Evolutionary conservation across 805 yeast species (phyloP), one percentile per base, ranked within the genome.

Genomic region (Diddensiella transvaalensis): DNA sequence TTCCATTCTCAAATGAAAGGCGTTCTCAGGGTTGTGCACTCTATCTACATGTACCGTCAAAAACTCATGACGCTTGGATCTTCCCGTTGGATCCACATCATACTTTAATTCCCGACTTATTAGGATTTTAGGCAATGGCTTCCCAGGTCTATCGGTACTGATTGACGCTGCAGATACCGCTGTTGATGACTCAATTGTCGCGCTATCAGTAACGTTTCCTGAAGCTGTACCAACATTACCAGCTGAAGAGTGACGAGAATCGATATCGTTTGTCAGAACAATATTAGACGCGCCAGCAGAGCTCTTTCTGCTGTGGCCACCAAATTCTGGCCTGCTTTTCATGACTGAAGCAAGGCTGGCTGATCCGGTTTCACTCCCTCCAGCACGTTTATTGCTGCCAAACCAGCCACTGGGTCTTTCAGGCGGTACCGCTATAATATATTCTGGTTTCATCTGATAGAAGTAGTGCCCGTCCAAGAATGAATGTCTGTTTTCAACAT

Each of bases 401-500:
- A 32, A 52, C 56, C 51, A 52, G 23, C 22, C 66, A 36, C 70
- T 46, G 17, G 22, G 38, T 24, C 32, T 35, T n/a, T 40, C 45
- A 22, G n/a, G 22, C n/a, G 33, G 22, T 13, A 40, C 49, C 13
- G 43, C 35, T 10, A 42, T 69, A 10, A 70, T 65, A 53, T 74
- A 85, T 24, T 82, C 84, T 0, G 78, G 77, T 18, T 73, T 74
- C 44, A 90, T 64, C 57, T 79, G 82, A 60, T 91, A 91, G 65
- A 91, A 91, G 62, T 89, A 91, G 60, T 93, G 90, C 0, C 99
- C 99, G 67, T 91, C 96, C 45, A 89, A 67, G 57, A 93, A 87
- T 2, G 85, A 80, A 62, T 91, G 97, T 29, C 91, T 75, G 40
- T 79, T 73, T 51, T 85, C 87, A 18, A 88, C 96, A 60, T 91